Conservation (phyloP, 1,139 yeast species). For the Zygosaccharomyces pseudobailii region DNA sequence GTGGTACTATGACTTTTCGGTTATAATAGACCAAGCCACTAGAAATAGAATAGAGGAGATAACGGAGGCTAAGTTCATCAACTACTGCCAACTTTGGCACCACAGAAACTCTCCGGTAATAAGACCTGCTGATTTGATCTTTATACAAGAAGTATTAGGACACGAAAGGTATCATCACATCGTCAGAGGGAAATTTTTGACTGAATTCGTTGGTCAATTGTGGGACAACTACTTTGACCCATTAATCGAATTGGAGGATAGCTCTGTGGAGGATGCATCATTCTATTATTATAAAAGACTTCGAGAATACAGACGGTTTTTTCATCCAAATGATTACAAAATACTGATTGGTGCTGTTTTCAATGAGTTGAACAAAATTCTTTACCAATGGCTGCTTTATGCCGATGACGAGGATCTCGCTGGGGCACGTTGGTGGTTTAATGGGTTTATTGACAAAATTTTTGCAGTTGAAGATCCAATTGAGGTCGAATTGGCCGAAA, state of each 20-base stretch:
- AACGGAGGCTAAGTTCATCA: conserved; percentile 29
- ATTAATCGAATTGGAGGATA: conserved; percentile 20
- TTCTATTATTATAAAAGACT: conserved; percentile 15
- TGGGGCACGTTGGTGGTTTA: conserved; percentile 24
- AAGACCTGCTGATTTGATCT: conserved; percentile 29
- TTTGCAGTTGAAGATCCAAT: conserved; percentile 12
- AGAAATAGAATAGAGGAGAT: conserved; percentile 6
- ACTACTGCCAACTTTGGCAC: conserved; percentile 36
- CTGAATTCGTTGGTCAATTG: conserved; percentile 33
- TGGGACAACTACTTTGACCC: conserved; percentile 28
- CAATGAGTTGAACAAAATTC: conserved; percentile 22
- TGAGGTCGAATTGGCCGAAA: conserved; percentile 12
- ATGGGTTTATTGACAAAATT: conserved; percentile 19
- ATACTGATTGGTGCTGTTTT: conserved; percentile 18
- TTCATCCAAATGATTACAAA: conserved; percentile 12
- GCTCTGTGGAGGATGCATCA: conserved; percentile 11
- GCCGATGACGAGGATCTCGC: conserved; percentile 8
- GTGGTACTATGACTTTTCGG: conserved; percentile 20
- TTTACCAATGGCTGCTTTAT: conserved; percentile 28
- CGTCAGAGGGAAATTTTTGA: conserved; percentile 32
- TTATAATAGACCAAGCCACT: conserved; percentile 9
- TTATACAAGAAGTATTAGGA: conserved; percentile 40
- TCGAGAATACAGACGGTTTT: conserved; percentile 11
- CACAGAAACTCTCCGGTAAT: conserved; percentile 25
- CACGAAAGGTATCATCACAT: conserved; percentile 26